A percentile compares a stretch with the other conserved stretches of the same genome.
Evolutionary conservation across 805 yeast genomes (phyloP).

Genomic region (Metschnikowia peoriensis): DNA sequence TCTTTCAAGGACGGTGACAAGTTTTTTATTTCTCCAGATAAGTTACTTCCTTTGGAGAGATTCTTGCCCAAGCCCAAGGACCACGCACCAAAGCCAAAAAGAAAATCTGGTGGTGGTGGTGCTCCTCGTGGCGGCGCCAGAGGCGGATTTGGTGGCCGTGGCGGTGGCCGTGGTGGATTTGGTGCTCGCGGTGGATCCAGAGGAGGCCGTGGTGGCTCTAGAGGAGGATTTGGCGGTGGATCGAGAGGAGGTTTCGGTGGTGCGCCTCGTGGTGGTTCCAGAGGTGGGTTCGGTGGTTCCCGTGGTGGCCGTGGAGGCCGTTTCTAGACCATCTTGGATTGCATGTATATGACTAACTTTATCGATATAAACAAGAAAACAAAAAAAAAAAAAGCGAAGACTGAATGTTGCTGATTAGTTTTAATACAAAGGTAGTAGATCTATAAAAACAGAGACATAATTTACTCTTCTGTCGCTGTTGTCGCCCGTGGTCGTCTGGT

Average conservation of each 20-base stretch:
- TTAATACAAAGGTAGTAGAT: too few relatives aligned
- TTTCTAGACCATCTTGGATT: slow-evolving; percentile 10
- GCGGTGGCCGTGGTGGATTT: slow-evolving; percentile 42
- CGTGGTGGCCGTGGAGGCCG: slow-evolving; percentile 20
- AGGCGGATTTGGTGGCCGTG: slow-evolving; percentile 33
- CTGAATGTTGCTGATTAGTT: too few relatives aligned
- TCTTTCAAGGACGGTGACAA: slow-evolving; percentile 96
- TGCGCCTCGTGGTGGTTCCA: slow-evolving; percentile 26
- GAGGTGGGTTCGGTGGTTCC: slow-evolving; percentile 34
- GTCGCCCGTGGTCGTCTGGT: slow-evolving; percentile 3
- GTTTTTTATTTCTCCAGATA: slow-evolving; percentile 93
- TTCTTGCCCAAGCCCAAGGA: slow-evolving; percentile 95
- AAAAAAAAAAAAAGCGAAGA: too few relatives aligned
- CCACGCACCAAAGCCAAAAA: slow-evolving; percentile 77
- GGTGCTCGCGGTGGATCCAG: slow-evolving; percentile 30
- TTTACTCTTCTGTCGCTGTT: neutral
- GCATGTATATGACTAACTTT: slow-evolving; percentile 15
- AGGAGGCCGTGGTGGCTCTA: slow-evolving; percentile 26
- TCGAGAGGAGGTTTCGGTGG: slow-evolving; percentile 38
- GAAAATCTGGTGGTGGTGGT: slow-evolving; percentile 55
- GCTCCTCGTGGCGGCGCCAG: slow-evolving; percentile 47
- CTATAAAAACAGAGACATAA: too few relatives aligned
- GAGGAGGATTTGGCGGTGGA: slow-evolving; percentile 29
- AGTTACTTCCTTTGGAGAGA: slow-evolving; percentile 91
- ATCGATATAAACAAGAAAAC: slow-evolving; percentile 1